Evolutionary conservation across 345 rosid genomes (phyloP).

Genomic region (Geranium brycei): DNA sequence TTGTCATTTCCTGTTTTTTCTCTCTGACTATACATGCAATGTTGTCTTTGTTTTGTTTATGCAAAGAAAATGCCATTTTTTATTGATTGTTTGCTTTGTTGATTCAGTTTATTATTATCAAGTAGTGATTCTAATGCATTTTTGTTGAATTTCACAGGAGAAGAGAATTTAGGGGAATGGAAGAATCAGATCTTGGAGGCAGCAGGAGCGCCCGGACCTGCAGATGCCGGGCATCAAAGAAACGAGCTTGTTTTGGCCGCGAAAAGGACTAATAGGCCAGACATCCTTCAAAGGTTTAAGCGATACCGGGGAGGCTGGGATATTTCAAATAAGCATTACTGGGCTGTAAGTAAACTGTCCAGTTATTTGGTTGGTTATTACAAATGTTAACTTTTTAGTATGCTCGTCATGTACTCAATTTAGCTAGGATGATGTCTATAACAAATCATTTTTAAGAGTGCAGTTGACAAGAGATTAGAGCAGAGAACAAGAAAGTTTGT

Average conservation of each 20-base stretch:
- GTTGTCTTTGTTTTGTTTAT: too few relatives aligned
- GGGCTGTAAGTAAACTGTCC: conserved; percentile 55
- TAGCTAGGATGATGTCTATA: not conserved
- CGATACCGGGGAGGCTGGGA: conserved; percentile 76
- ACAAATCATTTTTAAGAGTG: too few relatives aligned
- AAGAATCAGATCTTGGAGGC: conserved; percentile 33
- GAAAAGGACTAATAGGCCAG: conserved; percentile 74
- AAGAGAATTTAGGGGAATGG: conserved; percentile 42
- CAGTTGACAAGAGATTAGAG: not conserved
- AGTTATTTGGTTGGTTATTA: not conserved
- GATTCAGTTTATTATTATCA: conserved; percentile 1
- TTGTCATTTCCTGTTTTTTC: too few relatives aligned
- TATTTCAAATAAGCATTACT: conserved; percentile 72
- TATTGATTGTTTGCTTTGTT: not conserved
- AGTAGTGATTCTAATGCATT: not conserved
- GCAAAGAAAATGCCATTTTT: too few relatives aligned
- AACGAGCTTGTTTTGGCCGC: conserved; percentile 53
- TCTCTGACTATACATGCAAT: too few relatives aligned
- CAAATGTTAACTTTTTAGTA: conserved; percentile 1
- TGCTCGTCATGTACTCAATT: not conserved
- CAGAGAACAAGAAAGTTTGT: too few relatives aligned
- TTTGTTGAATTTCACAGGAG: conserved; percentile 20
- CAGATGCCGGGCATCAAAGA: conserved; percentile 20
- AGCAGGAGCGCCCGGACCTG: conserved; percentile 52
- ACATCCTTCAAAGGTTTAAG: conserved; percentile 55